Base-by-base conservation (phyloP, 1,139 yeast genomes). In the Ogataea hybrid region DNA sequence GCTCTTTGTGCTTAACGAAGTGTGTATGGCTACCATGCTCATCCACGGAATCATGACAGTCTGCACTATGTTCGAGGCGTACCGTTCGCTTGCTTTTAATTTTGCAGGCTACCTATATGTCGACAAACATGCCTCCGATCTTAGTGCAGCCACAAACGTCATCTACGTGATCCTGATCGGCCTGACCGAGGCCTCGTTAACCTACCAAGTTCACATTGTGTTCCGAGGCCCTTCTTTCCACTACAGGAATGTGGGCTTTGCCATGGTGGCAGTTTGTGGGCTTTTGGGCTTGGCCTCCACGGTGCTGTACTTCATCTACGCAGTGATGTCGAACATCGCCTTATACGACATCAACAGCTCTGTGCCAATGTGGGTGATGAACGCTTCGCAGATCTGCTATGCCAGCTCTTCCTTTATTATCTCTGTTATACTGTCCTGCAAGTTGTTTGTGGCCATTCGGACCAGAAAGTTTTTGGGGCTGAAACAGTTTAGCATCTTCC, bases 401-500 rank as follows among this genome's bases (percentile, higher is more conserved):
- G 79, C 90, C 0, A 74, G 77, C 0, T 81, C 95, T 0, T 75
- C 89, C 15, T 73, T 78, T 49, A 58, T 83, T 21, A 79, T 80
- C 68, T 77, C 86, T 30, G 46, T 77, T 1, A 64, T 86, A 25
- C 69, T 90, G 33, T 61, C 79, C 4, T 57, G 68, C 11, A 92
- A 90, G 60, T 70, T 92, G 41, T 59, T 72, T 11, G 49, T 75
- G 42, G 95, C 96, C 1, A 75, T 87, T 25, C 71, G 79, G 48
- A 74, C 85, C 3, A 77, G 97, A 60, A 71, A 89, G 44, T 75
- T 68, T 49, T 64, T 89, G 43, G 98, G 98, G 0, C 67, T 88
- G 44, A 79, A 73, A 53, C 95, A 87, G 58, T 88, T 90, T 57
- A 90, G 84, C 49, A 79, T 85, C 27, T 77, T 86, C 59, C 96